Conservation (phyloP, 768 basidiomycete species). For the Mycena galericulata region DNA sequence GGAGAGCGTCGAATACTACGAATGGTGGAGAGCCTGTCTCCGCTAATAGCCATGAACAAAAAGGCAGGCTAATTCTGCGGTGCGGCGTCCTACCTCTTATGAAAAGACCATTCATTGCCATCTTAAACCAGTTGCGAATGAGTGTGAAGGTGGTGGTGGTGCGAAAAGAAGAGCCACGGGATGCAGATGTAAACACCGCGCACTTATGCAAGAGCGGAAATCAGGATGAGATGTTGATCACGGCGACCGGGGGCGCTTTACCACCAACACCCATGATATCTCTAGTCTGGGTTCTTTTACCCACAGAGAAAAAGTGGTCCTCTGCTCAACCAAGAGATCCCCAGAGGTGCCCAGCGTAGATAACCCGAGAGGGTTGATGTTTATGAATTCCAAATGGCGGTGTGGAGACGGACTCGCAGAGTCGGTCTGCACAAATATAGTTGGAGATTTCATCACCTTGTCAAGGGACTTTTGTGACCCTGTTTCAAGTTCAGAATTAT, state of each 20-base stretch:
- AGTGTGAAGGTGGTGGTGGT: neutral
- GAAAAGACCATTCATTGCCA: neutral
- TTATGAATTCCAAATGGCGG: too few species aligned
- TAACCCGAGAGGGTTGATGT: too few species aligned
- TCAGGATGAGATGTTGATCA: neutral
- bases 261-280: neutral
- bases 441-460: too few species aligned
- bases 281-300: neutral
- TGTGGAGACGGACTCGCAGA: too few species aligned
- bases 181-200: neutral
- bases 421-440: too few species aligned
- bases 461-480: too few species aligned
- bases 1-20: constrained; percentile 21
- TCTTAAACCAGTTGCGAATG: neutral
- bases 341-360: too few species aligned
- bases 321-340: too few species aligned
- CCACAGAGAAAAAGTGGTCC: too few species aligned
- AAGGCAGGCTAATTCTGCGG: neutral
- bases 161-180: neutral
- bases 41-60: neutral
- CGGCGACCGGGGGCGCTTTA: neutral
- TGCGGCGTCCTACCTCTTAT: neutral
- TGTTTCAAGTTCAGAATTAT: too few species aligned
- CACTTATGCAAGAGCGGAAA: neutral
- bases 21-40: constrained; percentile 15